phyloP scores from a whole-genome alignment of 2,329 filamentous ascomycete species.

The Blumeriella jaapii region DNA sequence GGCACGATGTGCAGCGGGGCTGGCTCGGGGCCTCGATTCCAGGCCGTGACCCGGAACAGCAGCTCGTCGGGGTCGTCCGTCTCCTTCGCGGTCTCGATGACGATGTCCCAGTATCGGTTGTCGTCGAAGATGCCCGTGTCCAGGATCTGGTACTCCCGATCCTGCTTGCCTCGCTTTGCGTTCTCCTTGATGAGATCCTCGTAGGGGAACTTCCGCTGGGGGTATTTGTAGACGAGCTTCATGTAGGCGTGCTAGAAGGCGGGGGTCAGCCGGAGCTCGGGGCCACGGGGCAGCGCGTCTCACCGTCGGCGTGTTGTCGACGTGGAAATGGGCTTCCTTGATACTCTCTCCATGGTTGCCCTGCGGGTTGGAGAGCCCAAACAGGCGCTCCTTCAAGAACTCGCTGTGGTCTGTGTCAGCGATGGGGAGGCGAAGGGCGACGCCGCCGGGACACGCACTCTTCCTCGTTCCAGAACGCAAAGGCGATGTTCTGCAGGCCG shows the following conservation, averaged over 20 bases:
- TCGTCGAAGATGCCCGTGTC: constrained; percentile 86
- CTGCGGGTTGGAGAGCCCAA: constrained; percentile 90
- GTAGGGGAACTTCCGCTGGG: constrained; percentile 85
- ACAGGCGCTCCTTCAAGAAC: constrained; percentile 88
- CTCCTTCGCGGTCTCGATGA: constrained; percentile 94
- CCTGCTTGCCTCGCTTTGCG: constrained; percentile 59
- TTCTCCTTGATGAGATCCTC: constrained; percentile 79
- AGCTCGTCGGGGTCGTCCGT: constrained; percentile 84
- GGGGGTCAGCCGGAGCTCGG: constrained; percentile 1
- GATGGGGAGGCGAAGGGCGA: background rate
- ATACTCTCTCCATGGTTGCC: constrained; percentile 95
- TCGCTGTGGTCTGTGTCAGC: constrained; percentile 46
- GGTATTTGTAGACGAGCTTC: constrained; percentile 98
- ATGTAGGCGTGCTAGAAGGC: constrained; percentile 78
- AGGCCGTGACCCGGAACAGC: constrained; percentile 87
- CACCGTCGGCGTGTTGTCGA: constrained; percentile 73
- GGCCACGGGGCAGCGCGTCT: constrained; percentile 1
- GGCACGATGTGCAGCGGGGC: constrained; percentile 89
- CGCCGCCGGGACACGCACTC: constrained; percentile 47
- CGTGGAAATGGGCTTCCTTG: constrained; percentile 92
- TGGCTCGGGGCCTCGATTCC: constrained; percentile 85
- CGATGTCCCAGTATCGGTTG: constrained; percentile 90
- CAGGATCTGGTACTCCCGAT: constrained; percentile 82
- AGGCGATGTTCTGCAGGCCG: constrained; percentile 82
- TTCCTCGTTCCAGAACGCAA: constrained; percentile 96